phyloP scores from a whole-genome alignment of 2,329 filamentous ascomycete species.

The Periglandula ipomoeae region DNA sequence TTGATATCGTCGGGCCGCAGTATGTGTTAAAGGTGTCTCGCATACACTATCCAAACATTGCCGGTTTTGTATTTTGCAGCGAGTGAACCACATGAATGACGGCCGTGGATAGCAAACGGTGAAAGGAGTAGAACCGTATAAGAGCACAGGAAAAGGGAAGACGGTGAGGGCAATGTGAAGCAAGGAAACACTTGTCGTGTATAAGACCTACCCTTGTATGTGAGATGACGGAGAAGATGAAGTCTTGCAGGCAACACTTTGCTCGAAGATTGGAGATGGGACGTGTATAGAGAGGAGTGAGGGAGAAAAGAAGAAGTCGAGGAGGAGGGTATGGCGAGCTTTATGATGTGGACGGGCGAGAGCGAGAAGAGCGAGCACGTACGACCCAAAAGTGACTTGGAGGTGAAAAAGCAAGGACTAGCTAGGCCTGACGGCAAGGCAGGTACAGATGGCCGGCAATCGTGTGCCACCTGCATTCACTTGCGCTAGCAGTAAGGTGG shows the following conservation, averaged over 20 bases:
- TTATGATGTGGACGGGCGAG: slow-evolving; percentile 5
- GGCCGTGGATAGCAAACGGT: neutral
- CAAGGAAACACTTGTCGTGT: no score
- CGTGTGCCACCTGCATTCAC: slow-evolving; percentile 8
- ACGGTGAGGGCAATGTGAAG: no score
- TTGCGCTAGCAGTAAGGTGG: neutral
- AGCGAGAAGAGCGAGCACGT: neutral
- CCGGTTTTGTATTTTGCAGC: neutral
- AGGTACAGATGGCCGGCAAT: slow-evolving; percentile 7
- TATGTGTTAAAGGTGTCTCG: neutral
- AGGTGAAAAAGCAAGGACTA: slow-evolving; percentile 8
- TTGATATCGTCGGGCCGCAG: neutral
- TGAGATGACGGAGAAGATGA: neutral
- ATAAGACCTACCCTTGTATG: slow-evolving; percentile 3
- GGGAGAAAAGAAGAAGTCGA: neutral
- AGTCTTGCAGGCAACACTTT: slow-evolving; percentile 2
- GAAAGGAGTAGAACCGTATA: neutral
- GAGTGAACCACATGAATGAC: neutral
- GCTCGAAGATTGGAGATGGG: neutral
- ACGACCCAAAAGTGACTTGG: neutral
- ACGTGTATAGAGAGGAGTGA: slow-evolving; percentile 2
- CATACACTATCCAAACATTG: neutral
- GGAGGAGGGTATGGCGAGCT: slow-evolving; percentile 1
- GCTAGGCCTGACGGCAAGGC: neutral
- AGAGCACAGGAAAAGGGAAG: neutral